Percentiles rank a stretch among this genome's conserved stretches.
These are phyloP conservation scores for Vachellia pachyceras DNA, from an alignment of 306 rosid genomes.

Conservation along the genomic window DNA sequence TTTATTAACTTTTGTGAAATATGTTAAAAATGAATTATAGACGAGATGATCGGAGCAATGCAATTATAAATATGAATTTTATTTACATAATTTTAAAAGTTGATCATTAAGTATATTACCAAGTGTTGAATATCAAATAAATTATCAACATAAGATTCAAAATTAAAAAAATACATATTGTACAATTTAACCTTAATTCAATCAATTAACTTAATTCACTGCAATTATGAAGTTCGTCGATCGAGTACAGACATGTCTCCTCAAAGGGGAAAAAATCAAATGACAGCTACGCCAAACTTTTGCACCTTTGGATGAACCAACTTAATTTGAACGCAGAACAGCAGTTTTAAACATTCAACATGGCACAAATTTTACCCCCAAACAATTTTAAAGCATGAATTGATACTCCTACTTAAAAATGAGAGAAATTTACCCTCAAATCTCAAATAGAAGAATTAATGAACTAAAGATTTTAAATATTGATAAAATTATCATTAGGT, in stretches of 20 bases:
- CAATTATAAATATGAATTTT: too few relatives aligned
- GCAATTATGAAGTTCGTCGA: background rate
- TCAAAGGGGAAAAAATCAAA: slow-evolving; percentile 30
- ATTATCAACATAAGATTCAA: background rate
- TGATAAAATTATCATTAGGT: too few relatives aligned
- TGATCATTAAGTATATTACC: background rate
- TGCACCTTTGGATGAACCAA: slow-evolving; percentile 28
- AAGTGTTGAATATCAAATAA: background rate
- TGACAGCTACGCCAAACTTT: slow-evolving; percentile 40
- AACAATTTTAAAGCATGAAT: background rate
- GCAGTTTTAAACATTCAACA: background rate
- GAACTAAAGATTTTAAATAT: too few relatives aligned
- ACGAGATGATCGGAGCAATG: too few relatives aligned
- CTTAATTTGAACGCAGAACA: slow-evolving; percentile 36
- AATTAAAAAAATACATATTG: background rate
- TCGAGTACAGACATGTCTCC: slow-evolving; percentile 36
- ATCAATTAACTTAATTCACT: background rate
- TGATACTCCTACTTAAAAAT: background rate
- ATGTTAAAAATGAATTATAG: too few relatives aligned
- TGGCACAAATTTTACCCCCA: background rate
- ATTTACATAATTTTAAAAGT: too few relatives aligned
- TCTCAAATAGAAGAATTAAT: too few relatives aligned
- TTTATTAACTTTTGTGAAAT: too few relatives aligned
- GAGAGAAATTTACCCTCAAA: too few relatives aligned
- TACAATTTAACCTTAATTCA: background rate